Evolutionary conservation across 2,329 filamentous ascomycete genomes (phyloP), one percentile per base, ranked within the genome.

Genomic region (Cercospora brassicicola): DNA sequence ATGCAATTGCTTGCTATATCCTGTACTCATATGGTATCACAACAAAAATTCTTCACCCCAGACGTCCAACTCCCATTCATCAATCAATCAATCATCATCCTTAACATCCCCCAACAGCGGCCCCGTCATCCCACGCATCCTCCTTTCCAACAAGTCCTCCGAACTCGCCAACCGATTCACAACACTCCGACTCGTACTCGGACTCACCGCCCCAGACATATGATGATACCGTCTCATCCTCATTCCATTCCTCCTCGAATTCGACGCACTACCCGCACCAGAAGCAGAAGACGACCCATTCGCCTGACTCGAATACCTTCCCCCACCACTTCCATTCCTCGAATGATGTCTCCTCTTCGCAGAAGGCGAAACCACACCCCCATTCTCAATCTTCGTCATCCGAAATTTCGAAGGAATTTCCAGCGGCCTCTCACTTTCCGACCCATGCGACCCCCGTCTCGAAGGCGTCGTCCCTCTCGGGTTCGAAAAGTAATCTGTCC

Each of bases 401-500:
- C 67, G 65, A 23, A 73, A 53, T 11, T 79, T 65, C 5, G 81
- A 75, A 9, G 86, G 89, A 83, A 97, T 97, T 79, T 97, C 94
- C 9, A 97, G 79, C 3, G 92, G 91, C 20, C 84, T 81, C 62
- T 96, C 93, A 71, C 97, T 93, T 36, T 95, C 92, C 0, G 89
- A 91, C 79, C 88, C 91, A 73, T 64, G 67, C 20, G 62, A 67
- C 8, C 59, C 69, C 23, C 70, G 60, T 28, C 71, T 59, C 7
- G 67, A 64, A 13, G 68, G 57, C 3, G 62, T 68, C 4, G 62
- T 68, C 51, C 62, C 62, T 67, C 55, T 28, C 28, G 62, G 62
- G 18, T 69, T 70, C 56, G 65, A 71, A 48, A 70, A 77, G 68
- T 75, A 76, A 63, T 75, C 73, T 8, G 63, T 67, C 0, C 64